Percentiles rank a stretch among this genome's conserved stretches.
These are phyloP conservation scores for Yarrowia sp. DNA, from an alignment of 805 yeast genomes.

Conservation along the genomic window DNA sequence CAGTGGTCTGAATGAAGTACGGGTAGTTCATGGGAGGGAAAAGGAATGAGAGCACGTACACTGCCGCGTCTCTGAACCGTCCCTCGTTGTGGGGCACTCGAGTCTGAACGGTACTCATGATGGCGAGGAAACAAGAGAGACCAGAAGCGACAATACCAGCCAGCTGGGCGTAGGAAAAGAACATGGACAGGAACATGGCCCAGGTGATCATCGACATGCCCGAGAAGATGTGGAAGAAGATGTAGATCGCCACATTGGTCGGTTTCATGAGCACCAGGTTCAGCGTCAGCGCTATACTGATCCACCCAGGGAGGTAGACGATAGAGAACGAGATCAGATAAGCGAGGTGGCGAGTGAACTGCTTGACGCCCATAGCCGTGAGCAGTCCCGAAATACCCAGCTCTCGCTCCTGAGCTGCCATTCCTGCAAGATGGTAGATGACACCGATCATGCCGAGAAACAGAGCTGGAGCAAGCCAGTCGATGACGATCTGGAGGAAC, in stretches of 20 bases:
- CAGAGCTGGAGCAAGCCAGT: conserved; percentile 40
- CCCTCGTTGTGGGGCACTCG: conserved; percentile 32
- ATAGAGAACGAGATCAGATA: conserved; percentile 36
- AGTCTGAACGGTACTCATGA: conserved; percentile 38
- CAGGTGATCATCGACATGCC: conserved; percentile 39
- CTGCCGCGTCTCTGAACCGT: conserved; percentile 34
- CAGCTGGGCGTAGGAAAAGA: conserved; percentile 38
- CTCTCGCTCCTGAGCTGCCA: conserved; percentile 39
- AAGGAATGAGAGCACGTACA: conserved; percentile 36
- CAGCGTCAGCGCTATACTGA: conserved; percentile 35
- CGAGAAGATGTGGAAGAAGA: conserved; percentile 38
- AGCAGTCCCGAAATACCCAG: conserved; percentile 37
- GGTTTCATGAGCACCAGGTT: conserved; percentile 34
- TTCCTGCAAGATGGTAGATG: conserved; percentile 40
- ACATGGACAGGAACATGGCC: conserved; percentile 37
- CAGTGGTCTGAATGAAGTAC: conserved; percentile 37
- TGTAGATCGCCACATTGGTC: conserved; percentile 33
- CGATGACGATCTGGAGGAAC: conserved; percentile 35
- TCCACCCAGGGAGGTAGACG: conserved; percentile 40
- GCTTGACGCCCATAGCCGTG: conserved; percentile 38
- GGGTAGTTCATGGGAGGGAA: conserved; percentile 42
- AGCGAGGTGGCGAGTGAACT: conserved; percentile 35
- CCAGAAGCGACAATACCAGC: conserved; percentile 41
- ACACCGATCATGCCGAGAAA: conserved; percentile 41
- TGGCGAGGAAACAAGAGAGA: conserved; percentile 37